A percentile compares a stretch with the other conserved stretches of the same genome.
These are phyloP conservation scores for Xerocomellus intermedius DNA, from an alignment of 768 basidiomycete species.

Conservation along the genomic window DNA sequence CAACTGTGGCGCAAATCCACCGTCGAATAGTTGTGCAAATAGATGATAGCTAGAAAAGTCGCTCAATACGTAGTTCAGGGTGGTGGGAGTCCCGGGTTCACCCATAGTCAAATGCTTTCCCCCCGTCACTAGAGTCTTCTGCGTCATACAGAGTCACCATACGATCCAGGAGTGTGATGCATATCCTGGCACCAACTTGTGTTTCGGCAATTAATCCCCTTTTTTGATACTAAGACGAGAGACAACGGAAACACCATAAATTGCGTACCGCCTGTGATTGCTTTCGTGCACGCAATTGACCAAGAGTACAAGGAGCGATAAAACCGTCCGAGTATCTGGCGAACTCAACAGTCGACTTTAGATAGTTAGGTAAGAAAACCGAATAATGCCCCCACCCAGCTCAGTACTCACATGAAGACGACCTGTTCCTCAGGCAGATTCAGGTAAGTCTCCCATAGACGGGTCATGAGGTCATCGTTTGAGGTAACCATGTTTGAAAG, in stretches of 20 bases:
- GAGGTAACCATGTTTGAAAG: slow-evolving; percentile 83
- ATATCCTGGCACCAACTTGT: slow-evolving; percentile 60
- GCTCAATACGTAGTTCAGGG: slow-evolving; percentile 9
- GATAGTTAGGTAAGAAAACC: slow-evolving; percentile 7
- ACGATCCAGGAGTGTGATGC: slow-evolving; percentile 64
- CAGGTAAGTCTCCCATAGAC: slow-evolving; percentile 64
- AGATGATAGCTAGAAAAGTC: slow-evolving; percentile 54
- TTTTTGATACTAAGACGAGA: slow-evolving; percentile 4
- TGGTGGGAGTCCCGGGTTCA: slow-evolving; percentile 30
- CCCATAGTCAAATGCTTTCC: slow-evolving; percentile 77
- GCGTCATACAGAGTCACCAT: slow-evolving; percentile 71
- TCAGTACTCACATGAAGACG: slow-evolving; percentile 63
- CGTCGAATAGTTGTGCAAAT: slow-evolving; percentile 61
- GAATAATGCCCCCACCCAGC: neutral
- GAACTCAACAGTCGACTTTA: slow-evolving; percentile 60
- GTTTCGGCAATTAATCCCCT: slow-evolving; percentile 53
- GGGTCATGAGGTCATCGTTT: slow-evolving; percentile 56
- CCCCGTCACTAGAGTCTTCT: slow-evolving; percentile 61
- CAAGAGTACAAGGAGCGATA: slow-evolving; percentile 67
- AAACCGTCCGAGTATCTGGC: slow-evolving; percentile 57
- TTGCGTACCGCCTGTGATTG: slow-evolving; percentile 52
- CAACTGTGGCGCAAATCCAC: slow-evolving; percentile 54
- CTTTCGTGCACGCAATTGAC: slow-evolving; percentile 68
- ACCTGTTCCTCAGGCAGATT: slow-evolving; percentile 69
- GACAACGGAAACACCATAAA: slow-evolving; percentile 6